Base-by-base conservation (phyloP, 805 yeast species). In the Zygosaccharomyces bisporus region DNA sequence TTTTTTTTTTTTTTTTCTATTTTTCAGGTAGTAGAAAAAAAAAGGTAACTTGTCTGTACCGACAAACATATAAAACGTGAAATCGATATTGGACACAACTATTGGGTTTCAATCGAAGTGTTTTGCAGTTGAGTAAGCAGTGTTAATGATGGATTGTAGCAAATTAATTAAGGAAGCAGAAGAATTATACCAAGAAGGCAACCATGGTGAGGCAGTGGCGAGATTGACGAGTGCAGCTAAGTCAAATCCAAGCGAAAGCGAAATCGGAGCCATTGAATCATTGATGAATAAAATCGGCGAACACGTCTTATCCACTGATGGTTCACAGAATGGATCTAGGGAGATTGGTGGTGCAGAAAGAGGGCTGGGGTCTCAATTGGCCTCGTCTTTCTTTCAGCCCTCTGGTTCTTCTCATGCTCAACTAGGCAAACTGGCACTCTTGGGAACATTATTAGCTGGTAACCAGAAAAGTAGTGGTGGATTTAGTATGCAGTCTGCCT, bases 351-450 rank as follows among this genome's bases (percentile, higher is more conserved):
- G 53, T 16, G 41, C 51, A 16, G 44, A 58, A 25, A 25, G 40
- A 37, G 32, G 40, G 2, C 44, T 60, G 50, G 52, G 43, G 34
- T 49, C 60, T 2, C 36, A 60, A 43, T 43, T 47, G 41, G 31
- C 55, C 4, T 50, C 36, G 21, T 52, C 51, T 21, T 37, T 37
- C 20, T 37, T 37, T 16, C 21, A 17, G 20, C 40, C 40, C 16
- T 54, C 55, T 34, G 62, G 63, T 1, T 51, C 56, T 18, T 44
- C 57, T 4, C 57, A 55, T 31, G 43, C 62, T 1, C 66, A 61
- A 39, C 39, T 61, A 21, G 64, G 66, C 6, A 61, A 61, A 39
- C 41, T 61, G 46, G 64, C 66, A 6, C 44, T 61, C 25, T 44
- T 61, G 12, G 44, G 60, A 10, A 56, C 58, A 9, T 47, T 58